Conservation (phyloP, 129 eudicot species). For the Apium graveolens region DNA sequence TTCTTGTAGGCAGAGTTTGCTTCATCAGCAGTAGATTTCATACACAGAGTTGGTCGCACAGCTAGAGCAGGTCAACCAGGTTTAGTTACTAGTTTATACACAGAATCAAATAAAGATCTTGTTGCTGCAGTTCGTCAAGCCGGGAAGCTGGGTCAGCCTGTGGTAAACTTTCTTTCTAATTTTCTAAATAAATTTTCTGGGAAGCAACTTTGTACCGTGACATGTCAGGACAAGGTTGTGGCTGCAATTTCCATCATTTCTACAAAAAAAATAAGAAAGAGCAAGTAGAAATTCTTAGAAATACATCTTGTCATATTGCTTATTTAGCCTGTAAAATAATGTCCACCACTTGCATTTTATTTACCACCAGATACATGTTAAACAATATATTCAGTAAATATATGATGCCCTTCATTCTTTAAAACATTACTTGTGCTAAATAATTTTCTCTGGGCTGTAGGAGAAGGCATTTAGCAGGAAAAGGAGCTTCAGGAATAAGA, state of each 20-base stretch:
- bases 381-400: neutral
- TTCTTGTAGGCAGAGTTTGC: conserved; percentile 84
- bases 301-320: neutral
- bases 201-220: neutral
- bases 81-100: conserved; percentile 77
- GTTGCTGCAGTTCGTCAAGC: conserved; percentile 89
- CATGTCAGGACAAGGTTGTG: neutral
- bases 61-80: conserved; percentile 96
- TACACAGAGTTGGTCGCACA: conserved; percentile 93
- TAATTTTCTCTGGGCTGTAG: conserved; percentile 35
- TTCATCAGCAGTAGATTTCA: conserved; percentile 82
- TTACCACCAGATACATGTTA: neutral
- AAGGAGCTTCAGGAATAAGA: conserved; percentile 81
- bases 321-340: neutral
- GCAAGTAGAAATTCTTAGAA: neutral
- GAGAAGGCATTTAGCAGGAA: conserved; percentile 98
- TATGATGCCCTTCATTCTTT: neutral
- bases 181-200: neutral
- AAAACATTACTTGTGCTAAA: neutral
- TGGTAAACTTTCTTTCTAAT: conserved; percentile 43
- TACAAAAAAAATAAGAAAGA: neutral
- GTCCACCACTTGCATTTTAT: neutral
- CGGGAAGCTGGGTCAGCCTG: conserved; percentile 59
- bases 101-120: conserved; percentile 68
- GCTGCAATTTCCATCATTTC: neutral